Conservation (phyloP, 78 protist species). For the Emiliania huxleyi region DNA sequence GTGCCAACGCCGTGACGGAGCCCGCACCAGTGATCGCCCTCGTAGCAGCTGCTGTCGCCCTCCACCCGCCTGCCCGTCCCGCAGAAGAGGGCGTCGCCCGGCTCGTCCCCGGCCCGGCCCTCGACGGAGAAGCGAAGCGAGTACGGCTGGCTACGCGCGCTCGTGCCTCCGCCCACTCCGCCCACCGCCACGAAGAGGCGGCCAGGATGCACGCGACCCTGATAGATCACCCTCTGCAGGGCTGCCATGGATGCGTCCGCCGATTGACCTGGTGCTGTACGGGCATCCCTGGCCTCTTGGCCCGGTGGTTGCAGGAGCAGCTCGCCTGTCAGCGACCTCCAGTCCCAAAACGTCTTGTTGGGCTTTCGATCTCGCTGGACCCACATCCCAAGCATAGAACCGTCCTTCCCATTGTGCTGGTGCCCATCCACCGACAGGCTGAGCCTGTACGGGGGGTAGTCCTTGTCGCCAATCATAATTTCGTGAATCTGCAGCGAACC, state of each 20-base stretch:
- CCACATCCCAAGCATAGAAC: neutral
- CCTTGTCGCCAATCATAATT: neutral
- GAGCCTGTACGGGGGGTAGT: neutral
- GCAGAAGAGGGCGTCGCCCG: neutral
- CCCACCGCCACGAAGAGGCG: neutral
- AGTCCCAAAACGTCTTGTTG: neutral
- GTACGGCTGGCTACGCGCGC: neutral
- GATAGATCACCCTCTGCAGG: too few relatives aligned
- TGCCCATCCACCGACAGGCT: neutral
- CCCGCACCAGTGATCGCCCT: neutral
- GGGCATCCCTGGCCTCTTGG: neutral
- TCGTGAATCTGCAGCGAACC: neutral
- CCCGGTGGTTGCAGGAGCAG: neutral
- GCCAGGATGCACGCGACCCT: neutral
- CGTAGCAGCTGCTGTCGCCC: neutral
- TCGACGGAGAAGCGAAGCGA: neutral
- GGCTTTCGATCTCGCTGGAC: neutral
- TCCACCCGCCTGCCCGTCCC: neutral
- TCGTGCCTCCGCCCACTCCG: neutral
- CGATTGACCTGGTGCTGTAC: neutral
- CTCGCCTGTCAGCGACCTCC: neutral
- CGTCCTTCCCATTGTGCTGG: neutral
- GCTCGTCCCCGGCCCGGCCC: neutral
- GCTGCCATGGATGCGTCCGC: too few relatives aligned
- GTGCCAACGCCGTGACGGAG: neutral